These are phyloP conservation scores for Phalaenopsis equestris DNA, from an alignment of 106 monocot genomes.

Conservation along the genomic window DNA sequence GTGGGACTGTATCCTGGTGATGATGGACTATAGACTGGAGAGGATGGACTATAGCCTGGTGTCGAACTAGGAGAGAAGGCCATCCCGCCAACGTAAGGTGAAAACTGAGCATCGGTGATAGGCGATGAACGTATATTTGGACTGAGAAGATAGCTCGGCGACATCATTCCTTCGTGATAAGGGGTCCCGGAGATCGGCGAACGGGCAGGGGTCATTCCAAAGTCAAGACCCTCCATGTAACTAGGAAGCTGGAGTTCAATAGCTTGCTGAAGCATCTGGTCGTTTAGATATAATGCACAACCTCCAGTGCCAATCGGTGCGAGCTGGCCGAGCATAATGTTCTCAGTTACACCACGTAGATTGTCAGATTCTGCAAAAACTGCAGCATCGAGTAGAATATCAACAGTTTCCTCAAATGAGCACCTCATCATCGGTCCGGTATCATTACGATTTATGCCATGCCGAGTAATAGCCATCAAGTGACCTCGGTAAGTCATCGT, in stretches of 20 bases:
- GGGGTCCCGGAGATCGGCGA: conserved; percentile 87
- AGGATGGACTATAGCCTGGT: conserved; percentile 90
- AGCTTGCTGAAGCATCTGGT: conserved; percentile 93
- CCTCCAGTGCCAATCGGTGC: conserved; percentile 89
- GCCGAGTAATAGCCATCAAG: conserved; percentile 95
- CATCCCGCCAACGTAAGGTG: conserved; percentile 96
- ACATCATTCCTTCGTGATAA: conserved; percentile 98
- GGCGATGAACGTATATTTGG: conserved; percentile 86
- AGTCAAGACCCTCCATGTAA: conserved; percentile 88
- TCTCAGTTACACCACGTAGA: conserved; percentile 92
- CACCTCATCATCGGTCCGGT: conserved; percentile 98
- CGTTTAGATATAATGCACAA: conserved; percentile 82
- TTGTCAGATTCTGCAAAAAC: conserved; percentile 88
- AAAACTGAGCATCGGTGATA: conserved; percentile 92
- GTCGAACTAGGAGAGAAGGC: conserved; percentile 85
- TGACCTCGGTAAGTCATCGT: conserved; percentile 99
- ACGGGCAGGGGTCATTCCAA: conserved; percentile 86
- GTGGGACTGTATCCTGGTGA: conserved; percentile 92
- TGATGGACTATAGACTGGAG: conserved; percentile 88
- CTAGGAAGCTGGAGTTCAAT: conserved; percentile 97
- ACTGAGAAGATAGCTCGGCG: conserved; percentile 80
- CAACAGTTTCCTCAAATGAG: conserved; percentile 97
- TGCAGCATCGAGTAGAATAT: conserved; percentile 93
- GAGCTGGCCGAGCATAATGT: conserved; percentile 98
- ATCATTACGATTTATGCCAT: conserved; percentile 95